These are phyloP conservation scores for Maudiozyma serrabonitensis DNA, from an alignment of 805 yeast genomes.

Conservation along the genomic window DNA sequence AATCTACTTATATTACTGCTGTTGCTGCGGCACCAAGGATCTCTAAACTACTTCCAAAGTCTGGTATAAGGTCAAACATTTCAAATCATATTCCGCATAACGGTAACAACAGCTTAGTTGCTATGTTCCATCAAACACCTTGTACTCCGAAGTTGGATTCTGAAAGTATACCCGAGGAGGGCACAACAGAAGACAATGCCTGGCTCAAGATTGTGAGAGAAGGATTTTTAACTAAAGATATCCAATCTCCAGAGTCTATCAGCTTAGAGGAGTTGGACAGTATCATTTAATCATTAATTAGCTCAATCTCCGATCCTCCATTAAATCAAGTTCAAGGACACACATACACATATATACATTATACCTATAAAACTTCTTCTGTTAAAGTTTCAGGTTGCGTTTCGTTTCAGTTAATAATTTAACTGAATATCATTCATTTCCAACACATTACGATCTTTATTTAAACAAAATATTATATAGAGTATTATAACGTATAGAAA, in stretches of 20 bases:
- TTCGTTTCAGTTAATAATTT: no score
- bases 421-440: no score
- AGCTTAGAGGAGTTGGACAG: constrained; percentile 60
- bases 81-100: neutral
- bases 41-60: constrained; percentile 39
- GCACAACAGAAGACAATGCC: neutral
- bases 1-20: constrained; percentile 42
- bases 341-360: neutral
- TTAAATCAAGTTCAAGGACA: neutral
- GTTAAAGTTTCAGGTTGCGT: no score
- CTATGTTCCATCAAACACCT: constrained; percentile 44
- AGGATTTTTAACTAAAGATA: constrained; percentile 70
- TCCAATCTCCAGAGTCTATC: constrained; percentile 69
- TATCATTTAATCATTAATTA: constrained; percentile 14
- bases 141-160: constrained; percentile 14
- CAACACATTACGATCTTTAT: neutral
- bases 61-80: constrained; percentile 4
- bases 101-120: constrained; percentile 16
- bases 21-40: constrained; percentile 80
- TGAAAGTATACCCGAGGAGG: neutral
- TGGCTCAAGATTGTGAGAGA: constrained; percentile 69
- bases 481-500: neutral
- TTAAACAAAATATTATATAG: neutral
- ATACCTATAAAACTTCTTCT: neutral
- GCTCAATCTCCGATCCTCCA: neutral